A percentile compares a stretch with the other conserved stretches of the same genome.
phyloP scores from a whole-genome alignment of 2,329 filamentous ascomycete genomes.

The Pseudogymnoascus sp. region DNA sequence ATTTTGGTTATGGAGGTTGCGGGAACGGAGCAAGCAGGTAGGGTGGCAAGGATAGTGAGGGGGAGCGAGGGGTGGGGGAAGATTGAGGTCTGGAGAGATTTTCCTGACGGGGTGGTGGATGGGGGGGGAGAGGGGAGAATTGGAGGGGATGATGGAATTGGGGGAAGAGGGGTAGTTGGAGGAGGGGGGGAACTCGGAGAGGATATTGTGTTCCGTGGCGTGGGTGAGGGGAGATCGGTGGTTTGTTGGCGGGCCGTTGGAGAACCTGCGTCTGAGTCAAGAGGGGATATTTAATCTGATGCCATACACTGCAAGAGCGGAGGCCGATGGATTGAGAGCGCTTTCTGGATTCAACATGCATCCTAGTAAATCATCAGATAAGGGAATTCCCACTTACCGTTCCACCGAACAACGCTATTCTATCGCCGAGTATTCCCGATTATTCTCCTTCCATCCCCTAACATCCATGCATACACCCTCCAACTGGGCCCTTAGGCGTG shows the following conservation, averaged over 20 bases:
- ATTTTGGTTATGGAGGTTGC: conserved; percentile 66
- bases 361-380: not conserved
- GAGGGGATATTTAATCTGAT: not conserved
- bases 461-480: not conserved
- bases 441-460: not conserved
- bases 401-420: not conserved
- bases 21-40: conserved; percentile 58
- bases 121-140: not conserved
- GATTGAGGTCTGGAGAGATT: conserved; percentile 69
- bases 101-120: conserved; percentile 38
- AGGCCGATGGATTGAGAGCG: not conserved
- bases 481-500: not conserved
- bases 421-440: not conserved
- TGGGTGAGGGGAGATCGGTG: not conserved
- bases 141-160: not conserved
- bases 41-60: conserved; percentile 50
- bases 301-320: not conserved
- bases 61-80: conserved; percentile 19
- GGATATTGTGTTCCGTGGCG: not conserved
- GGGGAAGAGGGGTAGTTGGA: not conserved
- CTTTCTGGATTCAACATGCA: not conserved
- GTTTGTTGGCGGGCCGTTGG: not conserved
- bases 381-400: not conserved
- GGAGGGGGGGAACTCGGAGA: not conserved
- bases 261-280: not conserved